Conservation (phyloP, 257 asterid species). For the Cordia subcordata region DNA sequence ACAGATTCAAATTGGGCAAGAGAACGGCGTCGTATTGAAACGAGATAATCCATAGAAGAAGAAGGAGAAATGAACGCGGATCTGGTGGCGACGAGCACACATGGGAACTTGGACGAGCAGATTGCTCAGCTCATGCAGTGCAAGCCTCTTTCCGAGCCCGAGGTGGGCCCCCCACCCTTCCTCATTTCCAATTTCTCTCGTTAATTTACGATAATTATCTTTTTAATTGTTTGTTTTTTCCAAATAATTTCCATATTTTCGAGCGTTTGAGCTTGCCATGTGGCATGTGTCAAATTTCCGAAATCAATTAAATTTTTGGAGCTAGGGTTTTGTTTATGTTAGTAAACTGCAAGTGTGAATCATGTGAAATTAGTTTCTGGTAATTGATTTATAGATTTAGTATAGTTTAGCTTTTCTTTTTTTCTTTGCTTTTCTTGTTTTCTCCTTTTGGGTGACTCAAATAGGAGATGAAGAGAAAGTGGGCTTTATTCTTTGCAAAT, state of each 20-base stretch:
- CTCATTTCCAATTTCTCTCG: not conserved
- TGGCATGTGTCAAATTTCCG: not conserved
- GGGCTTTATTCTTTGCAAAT: no score
- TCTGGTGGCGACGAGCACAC: slow-evolving; percentile 70
- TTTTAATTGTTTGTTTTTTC: no score
- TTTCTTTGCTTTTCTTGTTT: no score
- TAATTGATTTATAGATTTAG: no score
- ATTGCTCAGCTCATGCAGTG: slow-evolving; percentile 95
- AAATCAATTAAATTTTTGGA: no score
- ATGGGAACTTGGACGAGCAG: slow-evolving; percentile 89
- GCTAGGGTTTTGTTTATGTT: no score
- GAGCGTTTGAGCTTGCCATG: not conserved
- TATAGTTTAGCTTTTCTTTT: no score
- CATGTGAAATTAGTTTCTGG: no score
- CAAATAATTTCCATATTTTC: not conserved
- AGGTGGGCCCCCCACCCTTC: slow-evolving; percentile 31
- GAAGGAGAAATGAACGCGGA: slow-evolving; percentile 59
- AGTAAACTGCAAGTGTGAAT: no score
- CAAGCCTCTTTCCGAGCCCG: slow-evolving; percentile 88
- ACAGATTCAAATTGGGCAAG: not conserved
- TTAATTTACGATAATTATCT: not conserved
- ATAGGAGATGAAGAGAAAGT: no score
- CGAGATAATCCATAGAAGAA: not conserved
- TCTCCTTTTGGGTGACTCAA: no score
- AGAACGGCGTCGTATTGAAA: not conserved